Base-by-base conservation (phyloP, 306 rosid species). In the Senna tora region DNA sequence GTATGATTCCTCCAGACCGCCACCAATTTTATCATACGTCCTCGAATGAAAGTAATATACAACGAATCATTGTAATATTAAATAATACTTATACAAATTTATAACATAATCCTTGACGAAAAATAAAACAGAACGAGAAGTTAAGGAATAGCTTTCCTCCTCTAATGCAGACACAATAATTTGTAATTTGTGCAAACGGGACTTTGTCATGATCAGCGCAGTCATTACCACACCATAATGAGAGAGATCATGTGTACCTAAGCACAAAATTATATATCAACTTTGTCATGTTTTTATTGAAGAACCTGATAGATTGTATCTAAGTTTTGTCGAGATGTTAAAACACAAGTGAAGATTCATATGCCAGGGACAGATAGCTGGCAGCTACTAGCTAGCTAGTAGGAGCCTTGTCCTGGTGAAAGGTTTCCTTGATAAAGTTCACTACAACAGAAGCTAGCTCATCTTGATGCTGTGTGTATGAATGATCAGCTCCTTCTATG, bases 401-500 rank as follows among this genome's bases (percentile, higher is more conserved):
- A 46, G 80, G 7, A 56, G 52, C 60, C 66, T 84, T 66, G 78
- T 73, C 67, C 71, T 75, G 75, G 57, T 60, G 79, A 73, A 85
- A 38, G 47, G 68, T 34, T 80, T 81, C 73, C 72, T 74, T 78
- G 0, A 88, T 67, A 77, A 80, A 82, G 41, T 80, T 79, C 64
- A 79, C 57, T 14, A 82, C 92, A 46, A 53, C 51, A 4, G 86
- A 75, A 61, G 78, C 80, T 50, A 92, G 53, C 53, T 86, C 88
- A 20, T 75, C 78, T 81, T 83, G 92, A 73, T 83, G 85, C 4
- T 76, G 11, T 15, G 57, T 80, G 86, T 77, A 90, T 9, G 55
- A 8, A 77, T 90, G 96, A 74, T 85, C 72, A 43, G 92, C 92
- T 65, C 91, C 96, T 85, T 76, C 89, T 34, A 88, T 56, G 52